A percentile compares a stretch with the other conserved stretches of the same genome.
These are phyloP conservation scores for Paramecium sonneborni DNA, from an alignment of 73 alveolate species.

Conservation along the genomic window DNA sequence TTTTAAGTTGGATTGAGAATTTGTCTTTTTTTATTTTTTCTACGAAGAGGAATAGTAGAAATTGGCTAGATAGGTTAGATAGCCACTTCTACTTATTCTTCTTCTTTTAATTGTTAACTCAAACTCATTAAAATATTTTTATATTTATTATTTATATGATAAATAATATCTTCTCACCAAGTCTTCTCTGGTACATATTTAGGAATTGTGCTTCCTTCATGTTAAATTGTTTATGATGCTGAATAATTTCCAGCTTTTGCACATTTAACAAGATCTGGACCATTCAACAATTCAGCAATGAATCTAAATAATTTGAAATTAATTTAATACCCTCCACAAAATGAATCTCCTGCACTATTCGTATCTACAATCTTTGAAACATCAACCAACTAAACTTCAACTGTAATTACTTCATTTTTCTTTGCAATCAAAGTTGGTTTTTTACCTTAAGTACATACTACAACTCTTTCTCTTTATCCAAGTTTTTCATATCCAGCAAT, in stretches of 20 bases:
- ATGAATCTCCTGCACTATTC: conserved; percentile 98
- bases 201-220: conserved; percentile 67
- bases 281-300: conserved; percentile 82
- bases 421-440: conserved; percentile 78
- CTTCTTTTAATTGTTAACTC: conserved; percentile 16
- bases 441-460: conserved; percentile 82
- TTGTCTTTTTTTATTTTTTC: conserved; percentile 32
- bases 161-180: not conserved
- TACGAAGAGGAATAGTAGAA: not conserved
- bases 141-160: not conserved
- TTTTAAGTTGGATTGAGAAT: conserved; percentile 1
- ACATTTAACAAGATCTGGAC: conserved; percentile 76
- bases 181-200: conserved; percentile 18
- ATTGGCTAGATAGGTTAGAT: not conserved
- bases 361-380: conserved; percentile 84
- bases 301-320: conserved; percentile 48
- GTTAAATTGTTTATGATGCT: conserved; percentile 64
- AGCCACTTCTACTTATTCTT: not conserved
- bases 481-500: conserved; percentile 65
- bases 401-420: conserved; percentile 60
- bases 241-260: conserved; percentile 67
- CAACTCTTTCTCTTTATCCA: conserved; percentile 70
- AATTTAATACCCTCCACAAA: conserved; percentile 86
- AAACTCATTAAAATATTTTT: conserved; percentile 29
- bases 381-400: conserved; percentile 64